Base-by-base conservation (phyloP, 345 rosid species). In the Abelmoschus esculentus region DNA sequence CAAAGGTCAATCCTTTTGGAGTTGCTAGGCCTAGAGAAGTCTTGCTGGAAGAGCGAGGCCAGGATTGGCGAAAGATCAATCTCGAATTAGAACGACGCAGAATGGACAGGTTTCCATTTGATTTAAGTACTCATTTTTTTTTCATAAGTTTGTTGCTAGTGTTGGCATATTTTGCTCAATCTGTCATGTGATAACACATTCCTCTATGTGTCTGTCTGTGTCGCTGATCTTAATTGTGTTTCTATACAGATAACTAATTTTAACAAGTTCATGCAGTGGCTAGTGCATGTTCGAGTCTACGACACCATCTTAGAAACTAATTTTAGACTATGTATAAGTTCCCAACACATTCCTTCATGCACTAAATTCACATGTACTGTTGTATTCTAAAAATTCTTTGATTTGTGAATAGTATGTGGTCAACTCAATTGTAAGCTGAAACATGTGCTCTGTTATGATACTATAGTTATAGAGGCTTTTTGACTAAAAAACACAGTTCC, bases 11-110 rank as follows among this genome's bases (percentile, higher is more conserved):
- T 85, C 99, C 99, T 0, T 95, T 95, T 78, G 99, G 99, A 9
- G 89, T 90, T 63, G 99, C 99, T 40, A 95, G 89, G 75, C 99
- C 99, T 47, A 78, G 98, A 69, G 99, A 95, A 74, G 88, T 95
- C 54, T 83, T 92, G 91, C 77, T 95, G 79, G 85, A 86, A 81
- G 86, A 90, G 77, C 86, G 89, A 74, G 98, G 99, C 49, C 78
- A 82, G 81, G 93, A 95, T 78, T 90, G 99, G 99, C 89, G 93
- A 0, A 92, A 90, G 82, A 86, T 92, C 76, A 98, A 95, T 80
- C 78, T 80, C 70, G 85, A 95, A 56, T 85, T 95, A 83, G 98
- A 95, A 75, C 97, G 84, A 74, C 90, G 93, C 75, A 64, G 90
- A 17, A 80, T 90, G 72, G 98, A 85, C 78, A 87, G 99, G 99